A percentile compares a stretch with the other conserved stretches of the same genome.
These are phyloP conservation scores for Citrullus amarus DNA, from an alignment of 306 rosid genomes.

Conservation along the genomic window DNA sequence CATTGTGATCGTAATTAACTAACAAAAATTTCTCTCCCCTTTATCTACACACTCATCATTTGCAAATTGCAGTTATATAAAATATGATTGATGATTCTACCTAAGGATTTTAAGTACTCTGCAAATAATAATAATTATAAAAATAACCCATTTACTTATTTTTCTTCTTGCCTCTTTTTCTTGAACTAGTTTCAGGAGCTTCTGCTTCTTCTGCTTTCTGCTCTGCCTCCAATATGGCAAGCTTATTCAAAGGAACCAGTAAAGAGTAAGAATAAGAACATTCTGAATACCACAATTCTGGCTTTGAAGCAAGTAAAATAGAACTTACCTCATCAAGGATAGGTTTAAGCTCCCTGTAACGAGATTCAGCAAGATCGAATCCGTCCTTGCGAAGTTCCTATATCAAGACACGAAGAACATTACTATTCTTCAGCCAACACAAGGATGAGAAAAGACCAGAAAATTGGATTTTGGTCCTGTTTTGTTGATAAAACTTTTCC, in stretches of 20 bases:
- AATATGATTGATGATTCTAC: not conserved
- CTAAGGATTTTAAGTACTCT: not conserved
- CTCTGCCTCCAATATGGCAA: conserved; percentile 80
- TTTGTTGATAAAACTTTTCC: not conserved
- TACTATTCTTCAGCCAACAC: not conserved
- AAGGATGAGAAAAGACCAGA: not conserved
- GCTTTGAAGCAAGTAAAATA: not conserved
- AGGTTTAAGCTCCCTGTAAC: conserved; percentile 87
- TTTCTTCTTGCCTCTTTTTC: conserved; percentile 81
- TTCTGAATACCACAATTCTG: not conserved
- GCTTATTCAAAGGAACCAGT: conserved; percentile 26
- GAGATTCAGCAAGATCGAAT: conserved; percentile 85
- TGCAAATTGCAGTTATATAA: not conserved
- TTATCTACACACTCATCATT: conserved; percentile 5
- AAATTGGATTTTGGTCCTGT: not conserved
- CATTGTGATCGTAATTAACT: not conserved
- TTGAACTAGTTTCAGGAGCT: conserved; percentile 63
- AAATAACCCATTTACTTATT: not conserved
- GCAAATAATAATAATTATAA: not conserved
- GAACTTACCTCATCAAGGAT: conserved; percentile 81
- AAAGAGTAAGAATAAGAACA: not conserved
- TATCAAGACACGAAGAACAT: not conserved
- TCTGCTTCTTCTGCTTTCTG: conserved; percentile 88
- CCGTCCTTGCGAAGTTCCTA: conserved; percentile 99
- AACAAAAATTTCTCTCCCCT: not conserved